Evolutionary conservation across 192 early-diverging fungal species (phyloP).

Genomic region (Backusella liffmaniae): DNA sequence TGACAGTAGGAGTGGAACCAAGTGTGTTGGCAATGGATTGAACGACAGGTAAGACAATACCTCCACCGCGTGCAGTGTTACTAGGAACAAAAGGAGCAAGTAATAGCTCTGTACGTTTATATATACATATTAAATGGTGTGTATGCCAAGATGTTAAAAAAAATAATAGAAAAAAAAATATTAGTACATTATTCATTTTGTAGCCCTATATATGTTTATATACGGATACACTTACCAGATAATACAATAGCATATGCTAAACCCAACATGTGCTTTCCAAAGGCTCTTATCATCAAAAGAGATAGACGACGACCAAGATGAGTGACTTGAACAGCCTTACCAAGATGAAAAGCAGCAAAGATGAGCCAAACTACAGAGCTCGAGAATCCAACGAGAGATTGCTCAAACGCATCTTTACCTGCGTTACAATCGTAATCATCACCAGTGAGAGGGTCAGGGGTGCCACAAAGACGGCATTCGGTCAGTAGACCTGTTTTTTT

Average conservation of each 20-base stretch:
- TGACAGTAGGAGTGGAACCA: conserved; percentile 34
- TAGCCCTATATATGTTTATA: not conserved
- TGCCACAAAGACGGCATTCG: conserved; percentile 51
- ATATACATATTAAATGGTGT: not conserved
- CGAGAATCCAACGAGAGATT: conserved; percentile 60
- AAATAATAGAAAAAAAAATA: not conserved
- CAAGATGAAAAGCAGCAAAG: conserved; percentile 73
- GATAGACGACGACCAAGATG: conserved; percentile 64
- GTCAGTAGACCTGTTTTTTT: conserved; percentile 42
- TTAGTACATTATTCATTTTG: not conserved
- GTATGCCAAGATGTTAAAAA: not conserved
- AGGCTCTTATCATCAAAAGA: conserved; percentile 46
- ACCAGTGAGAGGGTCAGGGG: conserved; percentile 30
- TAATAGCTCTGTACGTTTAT: conserved; percentile 42
- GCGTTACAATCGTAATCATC: conserved; percentile 52
- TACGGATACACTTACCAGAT: conserved; percentile 10
- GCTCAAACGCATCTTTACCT: conserved; percentile 56
- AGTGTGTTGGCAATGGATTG: conserved; percentile 57
- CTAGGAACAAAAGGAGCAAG: conserved; percentile 69
- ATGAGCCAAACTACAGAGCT: conserved; percentile 67
- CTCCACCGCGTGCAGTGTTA: conserved; percentile 76
- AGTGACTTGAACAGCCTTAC: conserved; percentile 58
- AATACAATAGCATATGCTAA: conserved; percentile 53
- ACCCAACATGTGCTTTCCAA: conserved; percentile 53
- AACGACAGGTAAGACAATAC: conserved; percentile 72